Base-by-base conservation (phyloP, 768 basidiomycete genomes). In the Termitomyces sp. region DNA sequence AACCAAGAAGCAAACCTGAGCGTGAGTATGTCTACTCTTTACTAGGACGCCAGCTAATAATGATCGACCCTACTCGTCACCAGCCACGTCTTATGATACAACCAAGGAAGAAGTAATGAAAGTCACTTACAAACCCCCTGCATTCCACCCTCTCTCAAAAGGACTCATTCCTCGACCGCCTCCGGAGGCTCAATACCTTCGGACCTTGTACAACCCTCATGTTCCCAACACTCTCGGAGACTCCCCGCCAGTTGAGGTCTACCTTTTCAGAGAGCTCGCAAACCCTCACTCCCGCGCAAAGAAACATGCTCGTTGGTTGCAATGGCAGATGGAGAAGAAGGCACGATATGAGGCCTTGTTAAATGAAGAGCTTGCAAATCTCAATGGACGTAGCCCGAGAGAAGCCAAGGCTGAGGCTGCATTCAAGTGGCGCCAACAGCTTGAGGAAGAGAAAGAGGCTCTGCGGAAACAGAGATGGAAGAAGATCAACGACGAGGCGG, bases 251-350 rank as follows among this genome's bases (percentile, higher is more conserved):
- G 77, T 90, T 58, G 92, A 94, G 67, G 65, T 80, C 23, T 82
- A 83, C 65, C 71, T 94, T 56, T 67, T 74, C 44, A 80, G 80
- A 59, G 92, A 94, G 65, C 81, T 94, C 38, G 78, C 89, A 27
- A 92, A 92, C 69, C 90, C 90, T 25, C 87, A 92, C 65, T 84
- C 88, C 12, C 85, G 89, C 19, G 88, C 90, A 9, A 92, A 90
- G 77, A 92, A 89, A 69, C 85, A 89, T 64, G 75, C 76, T 48
- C 83, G 92, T 60, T 93, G 88, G 87, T 82, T 89, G 68, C 76
- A 75, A 4, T 79, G 77, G 61, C 77, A 79, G 60, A 62, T 68
- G 17, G 73, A 77, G 59, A 79, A 77, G 65, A 74, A 78, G 43
- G 69, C 71, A 19, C 72, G 88, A 53, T 74, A 87, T 46, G 74